Conservation (phyloP, 345 rosid species). For the Euclidium syriacum region DNA sequence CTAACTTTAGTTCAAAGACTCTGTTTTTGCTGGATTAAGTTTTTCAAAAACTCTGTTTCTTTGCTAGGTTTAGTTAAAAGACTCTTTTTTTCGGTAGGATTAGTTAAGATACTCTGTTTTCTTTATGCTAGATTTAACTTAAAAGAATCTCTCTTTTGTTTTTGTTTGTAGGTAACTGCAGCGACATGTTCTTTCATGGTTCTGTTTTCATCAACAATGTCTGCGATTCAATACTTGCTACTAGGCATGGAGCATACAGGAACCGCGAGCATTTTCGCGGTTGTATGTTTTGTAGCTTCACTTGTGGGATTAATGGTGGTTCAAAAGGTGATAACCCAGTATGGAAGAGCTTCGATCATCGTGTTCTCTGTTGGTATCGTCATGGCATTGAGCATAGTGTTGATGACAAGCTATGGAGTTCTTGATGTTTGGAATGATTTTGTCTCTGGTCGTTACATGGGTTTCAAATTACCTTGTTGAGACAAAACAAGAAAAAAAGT, state of each 20-base stretch:
- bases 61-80: no score
- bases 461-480: constrained; percentile 69
- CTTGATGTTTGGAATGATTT: constrained; percentile 61
- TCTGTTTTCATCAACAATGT: constrained; percentile 35
- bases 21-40: no score
- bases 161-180: constrained; percentile 59
- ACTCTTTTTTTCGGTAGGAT: no score
- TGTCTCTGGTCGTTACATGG: constrained; percentile 56
- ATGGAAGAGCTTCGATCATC: constrained; percentile 77
- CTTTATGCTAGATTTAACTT: background rate
- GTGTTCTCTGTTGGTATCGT: constrained; percentile 75
- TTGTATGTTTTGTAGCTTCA: constrained; percentile 61
- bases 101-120: no score
- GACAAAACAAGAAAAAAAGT: background rate
- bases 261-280: constrained; percentile 45
- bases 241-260: constrained; percentile 61
- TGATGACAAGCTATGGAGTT: constrained; percentile 72
- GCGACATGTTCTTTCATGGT: constrained; percentile 46
- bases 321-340: constrained; percentile 46
- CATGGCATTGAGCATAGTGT: constrained; percentile 70
- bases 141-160: background rate
- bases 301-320: constrained; percentile 65
- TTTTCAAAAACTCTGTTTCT: no score
- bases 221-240: constrained; percentile 48
- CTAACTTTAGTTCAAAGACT: no score